These are phyloP conservation scores for Ascochyta viciae-villosae DNA, from an alignment of 2,329 filamentous ascomycete species.

Conservation along the genomic window DNA sequence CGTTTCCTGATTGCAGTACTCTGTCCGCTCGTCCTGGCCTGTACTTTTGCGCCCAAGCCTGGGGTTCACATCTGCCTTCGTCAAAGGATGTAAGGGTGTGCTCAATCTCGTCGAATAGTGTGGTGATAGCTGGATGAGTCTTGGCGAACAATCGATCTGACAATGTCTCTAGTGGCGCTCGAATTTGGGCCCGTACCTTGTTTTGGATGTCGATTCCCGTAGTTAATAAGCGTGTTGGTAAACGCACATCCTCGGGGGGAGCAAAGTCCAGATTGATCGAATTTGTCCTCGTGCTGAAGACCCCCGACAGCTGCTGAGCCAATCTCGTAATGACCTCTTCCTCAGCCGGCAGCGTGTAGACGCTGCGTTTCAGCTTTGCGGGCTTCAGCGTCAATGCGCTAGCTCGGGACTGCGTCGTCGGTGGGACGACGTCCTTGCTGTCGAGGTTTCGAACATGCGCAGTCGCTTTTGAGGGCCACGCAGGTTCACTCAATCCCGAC, in stretches of 20 bases:
- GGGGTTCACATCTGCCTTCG: conserved; percentile 73
- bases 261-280: conserved; percentile 18
- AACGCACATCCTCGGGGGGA: conserved; percentile 34
- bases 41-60: conserved; percentile 85
- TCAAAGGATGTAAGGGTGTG: conserved; percentile 80
- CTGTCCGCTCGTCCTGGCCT: conserved; percentile 72
- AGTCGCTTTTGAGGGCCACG: conserved; percentile 74
- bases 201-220: conserved; percentile 51
- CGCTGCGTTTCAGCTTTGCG: conserved; percentile 52
- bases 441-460: conserved; percentile 48
- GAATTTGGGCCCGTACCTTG: conserved; percentile 40
- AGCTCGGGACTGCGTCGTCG: neutral
- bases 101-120: conserved; percentile 67
- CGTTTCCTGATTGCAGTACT: conserved; percentile 76
- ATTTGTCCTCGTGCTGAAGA: neutral
- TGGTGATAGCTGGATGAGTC: conserved; percentile 65
- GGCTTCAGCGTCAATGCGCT: conserved; percentile 15
- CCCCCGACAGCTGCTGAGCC: conserved; percentile 25
- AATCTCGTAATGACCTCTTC: conserved; percentile 38
- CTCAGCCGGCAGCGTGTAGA: conserved; percentile 26
- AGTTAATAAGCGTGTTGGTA: conserved; percentile 47
- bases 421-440: neutral
- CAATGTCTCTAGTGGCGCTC: conserved; percentile 16
- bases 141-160: conserved; percentile 3
- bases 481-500: conserved; percentile 70